These are phyloP conservation scores for Rhinocladiella similis DNA, from an alignment of 2,329 filamentous ascomycete species.

Conservation along the genomic window DNA sequence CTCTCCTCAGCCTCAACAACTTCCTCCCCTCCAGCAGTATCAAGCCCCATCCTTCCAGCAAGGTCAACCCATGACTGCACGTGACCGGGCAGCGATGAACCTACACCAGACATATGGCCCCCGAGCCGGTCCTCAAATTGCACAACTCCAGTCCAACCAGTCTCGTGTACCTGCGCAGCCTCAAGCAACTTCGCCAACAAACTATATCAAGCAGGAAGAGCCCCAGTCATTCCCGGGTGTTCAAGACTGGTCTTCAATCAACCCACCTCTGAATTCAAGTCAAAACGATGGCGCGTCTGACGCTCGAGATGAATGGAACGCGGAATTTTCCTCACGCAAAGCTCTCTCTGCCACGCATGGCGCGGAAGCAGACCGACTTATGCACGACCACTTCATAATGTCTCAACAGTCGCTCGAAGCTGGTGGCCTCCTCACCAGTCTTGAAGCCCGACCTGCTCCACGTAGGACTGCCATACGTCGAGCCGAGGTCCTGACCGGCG, in stretches of 20 bases:
- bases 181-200: conserved; percentile 44
- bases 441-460: conserved; percentile 39
- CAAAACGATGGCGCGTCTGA: conserved; percentile 77
- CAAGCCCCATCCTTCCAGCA: conserved; percentile 36
- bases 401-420: conserved; percentile 45
- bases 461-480: conserved; percentile 43
- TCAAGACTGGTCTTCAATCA: conserved; percentile 38
- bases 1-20: conserved; percentile 22
- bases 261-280: conserved; percentile 44
- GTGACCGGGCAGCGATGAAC: conserved; percentile 29
- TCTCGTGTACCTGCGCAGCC: conserved; percentile 36
- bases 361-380: conserved; percentile 39
- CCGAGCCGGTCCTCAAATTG: conserved; percentile 30
- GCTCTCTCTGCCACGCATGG: conserved; percentile 39
- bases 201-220: conserved; percentile 30
- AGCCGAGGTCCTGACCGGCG: conserved; percentile 13
- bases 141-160: conserved; percentile 33
- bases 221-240: conserved; percentile 9
- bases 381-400: conserved; percentile 44
- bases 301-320: conserved; percentile 56
- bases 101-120: conserved; percentile 30
- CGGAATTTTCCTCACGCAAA: conserved; percentile 46
- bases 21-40: conserved; percentile 15
- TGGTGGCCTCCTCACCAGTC: conserved; percentile 46
- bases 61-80: conserved; percentile 27